Evolutionary conservation across 371 early-diverging fungal genomes (phyloP), one percentile per base, ranked within the genome.

Genomic region (Lichtheimia ornata): DNA sequence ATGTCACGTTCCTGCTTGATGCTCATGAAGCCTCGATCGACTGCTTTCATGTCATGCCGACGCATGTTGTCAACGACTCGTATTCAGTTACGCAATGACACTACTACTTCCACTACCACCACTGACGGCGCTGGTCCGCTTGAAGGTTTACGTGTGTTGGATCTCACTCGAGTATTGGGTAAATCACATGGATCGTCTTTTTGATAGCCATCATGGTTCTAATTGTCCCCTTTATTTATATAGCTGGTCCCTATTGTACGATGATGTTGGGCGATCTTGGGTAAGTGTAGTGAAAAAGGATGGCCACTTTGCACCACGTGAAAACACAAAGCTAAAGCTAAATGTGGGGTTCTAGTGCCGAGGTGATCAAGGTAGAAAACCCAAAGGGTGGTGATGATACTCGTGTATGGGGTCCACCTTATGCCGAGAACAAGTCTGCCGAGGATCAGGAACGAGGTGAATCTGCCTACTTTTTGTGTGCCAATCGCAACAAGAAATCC

Each of bases 401-500:
- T 0, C 84, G 95, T 4, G 65, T 83, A 7, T 96, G 94, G 95
- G 93, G 94, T 0, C 89, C 92, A 5, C 90, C 91, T 4, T 90
- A 84, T 76, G 80, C 84, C 14, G 54, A 62, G 53, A 84, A 78
- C 59, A 64, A 67, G 25, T 82, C 83, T 30, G 24, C 69, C 2
- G 59, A 54, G 15, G 77, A 74, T 62, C 53, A 42, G 2, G 52
- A 44, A 2, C 73, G 64, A 0, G 83, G 83, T 0, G 95, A 96
- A 64, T 88, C 89, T 58, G 93, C 96, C 12, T 97, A 97, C 72
- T 97, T 93, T 72, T 72, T 97, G 50, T 86, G 91, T 54, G 89
- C 90, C 40, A 97, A 97, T 64, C 84, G 97, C 11, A 96, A 96
- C 86, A 97, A 97, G 65, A 79, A 86, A 52, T 93, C 94, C 0